These are phyloP conservation scores for Schizopora paradoxa DNA, from an alignment of 1,284 basidiomycete species.

Conservation along the genomic window DNA sequence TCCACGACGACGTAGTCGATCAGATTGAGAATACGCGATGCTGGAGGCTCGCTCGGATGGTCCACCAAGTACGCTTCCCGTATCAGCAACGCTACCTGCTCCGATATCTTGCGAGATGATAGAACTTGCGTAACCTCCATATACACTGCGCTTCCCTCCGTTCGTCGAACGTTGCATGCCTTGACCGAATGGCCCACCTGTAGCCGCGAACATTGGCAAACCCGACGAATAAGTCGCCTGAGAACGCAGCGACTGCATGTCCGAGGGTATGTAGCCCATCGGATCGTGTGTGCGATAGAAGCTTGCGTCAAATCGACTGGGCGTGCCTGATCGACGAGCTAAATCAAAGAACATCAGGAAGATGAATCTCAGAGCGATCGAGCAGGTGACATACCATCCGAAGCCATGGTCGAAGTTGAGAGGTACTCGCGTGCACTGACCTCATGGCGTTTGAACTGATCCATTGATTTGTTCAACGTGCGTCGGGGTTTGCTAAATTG, in stretches of 20 bases:
- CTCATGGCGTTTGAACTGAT: slow-evolving; percentile 87
- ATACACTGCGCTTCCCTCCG: slow-evolving; percentile 67
- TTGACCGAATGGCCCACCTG: slow-evolving; percentile 58
- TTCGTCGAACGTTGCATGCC: slow-evolving; percentile 53
- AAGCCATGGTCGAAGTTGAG: slow-evolving; percentile 39
- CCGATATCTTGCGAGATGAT: slow-evolving; percentile 87
- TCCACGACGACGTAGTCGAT: slow-evolving; percentile 57
- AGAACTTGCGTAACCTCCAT: slow-evolving; percentile 84
- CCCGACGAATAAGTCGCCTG: slow-evolving; percentile 92
- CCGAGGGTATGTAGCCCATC: slow-evolving; percentile 90
- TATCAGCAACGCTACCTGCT: slow-evolving; percentile 50
- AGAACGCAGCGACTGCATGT: slow-evolving; percentile 89
- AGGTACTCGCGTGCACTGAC: slow-evolving; percentile 79
- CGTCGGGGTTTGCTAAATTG: slow-evolving; percentile 96
- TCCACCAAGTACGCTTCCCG: slow-evolving; percentile 54
- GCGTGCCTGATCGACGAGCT: slow-evolving; percentile 61
- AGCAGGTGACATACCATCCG: slow-evolving; percentile 40
- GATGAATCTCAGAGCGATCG: slow-evolving; percentile 15
- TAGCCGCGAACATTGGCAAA: slow-evolving; percentile 75
- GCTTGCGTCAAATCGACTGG: slow-evolving; percentile 84
- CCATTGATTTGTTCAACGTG: slow-evolving; percentile 79
- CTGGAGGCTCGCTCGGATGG: slow-evolving; percentile 44
- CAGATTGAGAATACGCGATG: slow-evolving; percentile 80
- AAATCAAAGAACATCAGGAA: slow-evolving; percentile 28
- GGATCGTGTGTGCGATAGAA: slow-evolving; percentile 97